Evolutionary conservation across 148 eudicot species (phyloP).

Genomic region (Cornus controversa): DNA sequence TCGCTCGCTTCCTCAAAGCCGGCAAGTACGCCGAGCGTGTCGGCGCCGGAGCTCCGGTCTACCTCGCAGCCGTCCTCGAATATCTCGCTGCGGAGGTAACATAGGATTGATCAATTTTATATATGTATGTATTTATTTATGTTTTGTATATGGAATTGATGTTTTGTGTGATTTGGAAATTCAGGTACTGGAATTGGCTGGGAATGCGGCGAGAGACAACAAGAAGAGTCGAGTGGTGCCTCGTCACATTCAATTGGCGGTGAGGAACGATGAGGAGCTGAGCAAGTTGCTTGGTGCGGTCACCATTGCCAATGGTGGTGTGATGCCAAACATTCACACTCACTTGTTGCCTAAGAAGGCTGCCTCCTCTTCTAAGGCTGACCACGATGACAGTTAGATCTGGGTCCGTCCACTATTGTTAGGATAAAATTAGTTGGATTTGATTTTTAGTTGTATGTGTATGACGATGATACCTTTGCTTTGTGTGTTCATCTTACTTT

Average conservation of each 20-base stretch:
- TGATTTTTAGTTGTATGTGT: too few relatives aligned
- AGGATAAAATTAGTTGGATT: too few relatives aligned
- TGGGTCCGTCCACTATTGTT: too few relatives aligned
- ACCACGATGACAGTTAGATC: neutral
- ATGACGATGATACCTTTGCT: too few relatives aligned
- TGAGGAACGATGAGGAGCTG: constrained; percentile 13
- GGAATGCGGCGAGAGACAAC: constrained; percentile 1
- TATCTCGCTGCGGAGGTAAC: constrained; percentile 11
- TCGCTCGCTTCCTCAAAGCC: constrained; percentile 10
- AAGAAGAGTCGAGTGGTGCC: constrained; percentile 9
- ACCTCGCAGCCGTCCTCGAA: constrained; percentile 14
- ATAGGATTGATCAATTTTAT: too few relatives aligned
- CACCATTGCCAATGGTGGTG: neutral
- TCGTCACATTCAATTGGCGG: neutral
- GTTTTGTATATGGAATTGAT: neutral
- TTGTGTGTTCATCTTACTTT: too few relatives aligned
- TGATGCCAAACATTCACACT: constrained; percentile 7
- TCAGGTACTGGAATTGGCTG: neutral
- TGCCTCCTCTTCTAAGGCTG: neutral
- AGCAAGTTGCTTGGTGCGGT: constrained; percentile 3
- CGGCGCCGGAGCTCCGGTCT: constrained; percentile 15
- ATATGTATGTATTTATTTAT: neutral
- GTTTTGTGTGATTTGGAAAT: neutral
- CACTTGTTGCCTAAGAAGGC: constrained; percentile 11
- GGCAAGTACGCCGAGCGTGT: constrained; percentile 13